Conservation (phyloP, 371 early-diverging fungal genomes). For the Lichtheimia ornata region DNA sequence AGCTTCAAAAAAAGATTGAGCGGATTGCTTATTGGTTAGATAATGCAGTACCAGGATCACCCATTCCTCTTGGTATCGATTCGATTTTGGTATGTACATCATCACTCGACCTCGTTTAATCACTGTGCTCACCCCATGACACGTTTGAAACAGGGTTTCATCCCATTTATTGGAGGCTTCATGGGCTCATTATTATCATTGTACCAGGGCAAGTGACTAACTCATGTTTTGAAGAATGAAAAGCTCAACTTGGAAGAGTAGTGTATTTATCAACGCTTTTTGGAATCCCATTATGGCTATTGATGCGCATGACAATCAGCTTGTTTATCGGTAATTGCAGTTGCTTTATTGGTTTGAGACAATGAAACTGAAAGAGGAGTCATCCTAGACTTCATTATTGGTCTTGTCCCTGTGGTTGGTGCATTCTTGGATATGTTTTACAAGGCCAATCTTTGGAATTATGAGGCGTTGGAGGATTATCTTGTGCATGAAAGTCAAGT, state of each 20-base stretch:
- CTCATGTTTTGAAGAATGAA: not conserved
- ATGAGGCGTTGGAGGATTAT: conserved; percentile 31
- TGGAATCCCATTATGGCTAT: conserved; percentile 49
- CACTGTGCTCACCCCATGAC: not conserved
- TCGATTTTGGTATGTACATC: conserved; percentile 33
- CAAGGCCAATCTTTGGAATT: conserved; percentile 49
- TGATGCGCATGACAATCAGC: conserved; percentile 39
- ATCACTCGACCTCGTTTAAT: not conserved
- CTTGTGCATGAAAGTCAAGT: conserved; percentile 7
- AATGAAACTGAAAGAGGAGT: not conserved
- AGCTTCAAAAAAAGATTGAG: conserved; percentile 28
- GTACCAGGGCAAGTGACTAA: conserved; percentile 28
- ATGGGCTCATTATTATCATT: conserved; percentile 26
- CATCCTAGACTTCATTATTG: conserved; percentile 29
- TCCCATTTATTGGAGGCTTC: conserved; percentile 43
- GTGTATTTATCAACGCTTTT: conserved; percentile 42
- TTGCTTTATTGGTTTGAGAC: not conserved
- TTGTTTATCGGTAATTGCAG: conserved; percentile 27
- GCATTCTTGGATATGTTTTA: conserved; percentile 42
- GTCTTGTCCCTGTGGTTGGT: conserved; percentile 36
- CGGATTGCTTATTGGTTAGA: conserved; percentile 38
- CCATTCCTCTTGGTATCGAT: conserved; percentile 48
- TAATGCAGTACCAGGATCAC: conserved; percentile 45
- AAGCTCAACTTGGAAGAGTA: not conserved
- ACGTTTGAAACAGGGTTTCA: conserved; percentile 29